Conservation (phyloP, 2,329 filamentous ascomycete genomes). For the Bimuria novae-zelandiae region DNA sequence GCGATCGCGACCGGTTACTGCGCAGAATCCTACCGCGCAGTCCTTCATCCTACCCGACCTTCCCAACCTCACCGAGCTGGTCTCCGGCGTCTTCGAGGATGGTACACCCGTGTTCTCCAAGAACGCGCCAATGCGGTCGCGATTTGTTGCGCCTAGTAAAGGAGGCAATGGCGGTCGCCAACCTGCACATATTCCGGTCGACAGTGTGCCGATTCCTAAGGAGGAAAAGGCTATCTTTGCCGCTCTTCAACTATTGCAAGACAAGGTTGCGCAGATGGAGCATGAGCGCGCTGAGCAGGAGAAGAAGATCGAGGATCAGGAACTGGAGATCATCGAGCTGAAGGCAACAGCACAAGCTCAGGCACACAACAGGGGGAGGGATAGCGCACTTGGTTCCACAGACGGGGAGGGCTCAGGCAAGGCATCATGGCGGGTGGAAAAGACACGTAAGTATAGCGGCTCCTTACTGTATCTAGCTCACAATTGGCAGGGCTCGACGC, state of each 20-base stretch:
- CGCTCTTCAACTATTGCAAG: conserved; percentile 62
- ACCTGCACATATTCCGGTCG: conserved; percentile 52
- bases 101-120: conserved; percentile 62
- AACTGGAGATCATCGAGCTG: conserved; percentile 58
- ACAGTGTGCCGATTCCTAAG: conserved; percentile 61
- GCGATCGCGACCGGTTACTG: conserved; percentile 46
- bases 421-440: conserved; percentile 53
- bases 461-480: not conserved
- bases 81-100: conserved; percentile 62
- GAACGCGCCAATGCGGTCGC: conserved; percentile 55
- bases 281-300: conserved; percentile 58
- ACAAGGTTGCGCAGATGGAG: conserved; percentile 62
- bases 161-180: conserved; percentile 32
- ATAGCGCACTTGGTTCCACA: conserved; percentile 53
- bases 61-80: conserved; percentile 64
- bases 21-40: conserved; percentile 57
- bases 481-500: conserved; percentile 59
- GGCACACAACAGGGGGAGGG: conserved; percentile 47
- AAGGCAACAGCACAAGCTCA: conserved; percentile 52
- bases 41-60: conserved; percentile 66
- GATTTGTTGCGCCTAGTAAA: conserved; percentile 57
- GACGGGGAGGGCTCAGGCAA: conserved; percentile 54
- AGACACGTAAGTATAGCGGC: conserved; percentile 58
- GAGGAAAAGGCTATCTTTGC: conserved; percentile 67
- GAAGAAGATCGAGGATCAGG: conserved; percentile 55